Conservation (phyloP, 345 rosid species). For the Sisymbrium altissimum region DNA sequence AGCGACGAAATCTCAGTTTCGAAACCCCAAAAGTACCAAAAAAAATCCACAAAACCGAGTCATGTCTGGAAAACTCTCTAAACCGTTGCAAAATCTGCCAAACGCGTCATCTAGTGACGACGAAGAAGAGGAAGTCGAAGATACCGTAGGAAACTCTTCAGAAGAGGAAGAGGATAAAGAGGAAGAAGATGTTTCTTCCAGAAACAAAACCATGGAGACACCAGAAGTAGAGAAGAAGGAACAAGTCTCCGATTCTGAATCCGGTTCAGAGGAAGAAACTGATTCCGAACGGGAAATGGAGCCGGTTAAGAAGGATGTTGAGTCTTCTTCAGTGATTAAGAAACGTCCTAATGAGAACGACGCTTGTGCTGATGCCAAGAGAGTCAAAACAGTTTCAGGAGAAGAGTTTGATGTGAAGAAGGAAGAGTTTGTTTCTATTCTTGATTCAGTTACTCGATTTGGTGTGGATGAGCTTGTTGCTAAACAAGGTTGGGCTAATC, state of each 20-base stretch:
- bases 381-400: constrained; percentile 17
- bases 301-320: no score
- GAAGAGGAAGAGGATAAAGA: constrained; percentile 5
- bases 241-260: no score
- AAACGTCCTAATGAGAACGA: constrained; percentile 14
- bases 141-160: neutral
- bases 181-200: neutral
- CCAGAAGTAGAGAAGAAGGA: neutral
- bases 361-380: neutral
- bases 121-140: constrained; percentile 19
- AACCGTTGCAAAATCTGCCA: constrained; percentile 23
- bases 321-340: no score
- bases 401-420: neutral
- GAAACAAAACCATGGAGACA: neutral
- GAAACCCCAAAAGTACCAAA: neutral
- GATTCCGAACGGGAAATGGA: no score
- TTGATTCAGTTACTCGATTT: neutral
- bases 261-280: no score
- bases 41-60: neutral
- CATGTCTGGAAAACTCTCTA: neutral
- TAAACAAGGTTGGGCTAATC: constrained; percentile 15
- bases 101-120: constrained; percentile 28
- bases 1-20: neutral
- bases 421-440: neutral
- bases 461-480: constrained; percentile 31